Conservation (phyloP, 108 stramenopile species). For the Skeletonema potamos region DNA sequence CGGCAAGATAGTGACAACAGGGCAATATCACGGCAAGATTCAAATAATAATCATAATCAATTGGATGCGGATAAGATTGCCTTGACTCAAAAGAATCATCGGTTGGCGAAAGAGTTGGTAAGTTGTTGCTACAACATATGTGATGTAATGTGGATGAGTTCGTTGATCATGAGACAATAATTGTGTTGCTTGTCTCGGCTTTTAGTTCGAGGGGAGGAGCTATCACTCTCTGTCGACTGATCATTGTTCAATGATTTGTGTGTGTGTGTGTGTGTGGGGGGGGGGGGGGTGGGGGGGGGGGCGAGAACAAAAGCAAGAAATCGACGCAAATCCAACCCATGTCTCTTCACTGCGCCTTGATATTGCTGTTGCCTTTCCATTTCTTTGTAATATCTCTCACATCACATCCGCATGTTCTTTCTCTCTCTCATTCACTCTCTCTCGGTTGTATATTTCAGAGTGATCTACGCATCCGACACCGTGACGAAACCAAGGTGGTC, state of each 20-base stretch:
- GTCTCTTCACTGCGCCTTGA: too few species aligned
- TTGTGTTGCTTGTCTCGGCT: not conserved
- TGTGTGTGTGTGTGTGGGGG: too few species aligned
- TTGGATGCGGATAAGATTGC: slow-evolving; percentile 22
- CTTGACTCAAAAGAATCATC: slow-evolving; percentile 73
- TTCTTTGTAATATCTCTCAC: too few species aligned
- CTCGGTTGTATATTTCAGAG: too few species aligned
- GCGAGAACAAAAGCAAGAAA: too few species aligned
- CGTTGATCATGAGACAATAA: too few species aligned
- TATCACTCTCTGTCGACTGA: too few species aligned
- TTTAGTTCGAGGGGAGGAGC: not conserved
- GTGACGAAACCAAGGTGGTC: slow-evolving; percentile 77
- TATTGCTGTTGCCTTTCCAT: too few species aligned
- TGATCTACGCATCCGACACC: slow-evolving; percentile 73
- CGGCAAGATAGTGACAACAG: not conserved
- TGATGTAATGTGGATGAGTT: not conserved
- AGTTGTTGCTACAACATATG: slow-evolving; percentile 20
- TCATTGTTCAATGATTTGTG: too few species aligned
- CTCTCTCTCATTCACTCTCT: not conserved
- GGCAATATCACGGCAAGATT: too few species aligned
- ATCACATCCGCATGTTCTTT: not conserved
- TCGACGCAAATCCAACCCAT: too few species aligned
- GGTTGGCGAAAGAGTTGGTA: slow-evolving; percentile 84
- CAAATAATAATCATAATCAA: not conserved
- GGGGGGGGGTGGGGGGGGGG: too few species aligned